Base-by-base conservation (phyloP, 192 early-diverging fungal species). In the Rhizophlyctis rosea region DNA sequence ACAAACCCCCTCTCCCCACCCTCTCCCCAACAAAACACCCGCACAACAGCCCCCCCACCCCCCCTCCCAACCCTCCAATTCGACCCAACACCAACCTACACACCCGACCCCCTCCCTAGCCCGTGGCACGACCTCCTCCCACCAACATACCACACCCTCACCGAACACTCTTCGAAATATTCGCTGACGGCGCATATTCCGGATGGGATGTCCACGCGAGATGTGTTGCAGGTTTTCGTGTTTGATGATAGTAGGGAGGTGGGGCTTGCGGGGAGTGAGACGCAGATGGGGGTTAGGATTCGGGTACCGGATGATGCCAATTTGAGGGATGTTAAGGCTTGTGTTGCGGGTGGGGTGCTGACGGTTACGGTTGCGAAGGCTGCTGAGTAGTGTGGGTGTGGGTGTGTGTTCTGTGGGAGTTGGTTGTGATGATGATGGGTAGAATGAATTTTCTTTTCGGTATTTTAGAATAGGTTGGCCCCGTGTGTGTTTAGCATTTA, bases 211-310 rank as follows among this genome's bases (percentile, higher is more conserved):
- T 25, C 47, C 4, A 39, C 14, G 18, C 7, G 39, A 5, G 47
- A 67, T 16, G 56, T 55, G 0, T 53, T 67, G 25, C 65, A 67
- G 32, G 65, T 67, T 5, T 68, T 24, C 33, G 67, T 68, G 23
- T 68, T 47, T 39, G 67, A 68, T 39, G 67, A 68, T 24, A 23
- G 16, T 0, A 23, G 67, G n/a, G 67, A 68, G 39, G 28, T 68
- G 3, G 67, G 34, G 27, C 31, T 68, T 30, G 59, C 51, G n/a
- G 67, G 54, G 14, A 54, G 24, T 1, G 51, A 52, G 4, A 50
- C 21, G 23, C 67, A 68, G 39, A 68, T 68, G 67, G 67, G 67
- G 16, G 28, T 55, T 1, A 28, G 67, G 16, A 23, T 68, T 3
- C 33, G 35, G 5, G 16, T 68, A 27, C 67, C 67, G 0, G 39